Evolutionary conservation across 768 basidiomycete genomes (phyloP).

Genomic region (Leccinum aurantiacum): DNA sequence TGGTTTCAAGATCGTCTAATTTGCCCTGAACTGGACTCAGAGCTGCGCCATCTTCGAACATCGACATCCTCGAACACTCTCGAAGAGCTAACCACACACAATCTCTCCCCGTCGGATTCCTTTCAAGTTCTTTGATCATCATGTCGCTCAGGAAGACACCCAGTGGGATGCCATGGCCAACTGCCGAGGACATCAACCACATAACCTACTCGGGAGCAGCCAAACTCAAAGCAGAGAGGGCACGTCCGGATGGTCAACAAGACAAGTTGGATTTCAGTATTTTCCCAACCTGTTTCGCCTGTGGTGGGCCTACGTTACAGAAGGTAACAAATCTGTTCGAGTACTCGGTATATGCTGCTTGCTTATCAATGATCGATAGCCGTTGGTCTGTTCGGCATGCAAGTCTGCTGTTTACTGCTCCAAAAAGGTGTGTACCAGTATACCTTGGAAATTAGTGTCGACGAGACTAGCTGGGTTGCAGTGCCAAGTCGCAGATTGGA

Average conservation of each 20-base stretch:
- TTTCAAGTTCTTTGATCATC: slow-evolving; percentile 1
- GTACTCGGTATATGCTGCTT: neutral
- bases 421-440: slow-evolving; percentile 19
- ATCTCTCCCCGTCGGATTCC: neutral
- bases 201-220: slow-evolving; percentile 31
- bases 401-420: slow-evolving; percentile 33
- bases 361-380: slow-evolving; percentile 15
- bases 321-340: slow-evolving; percentile 19
- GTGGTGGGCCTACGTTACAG: slow-evolving; percentile 14
- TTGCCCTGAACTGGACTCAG: neutral
- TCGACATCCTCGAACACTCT: neutral
- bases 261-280: slow-evolving; percentile 30
- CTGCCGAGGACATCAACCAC: slow-evolving; percentile 26
- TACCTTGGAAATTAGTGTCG: neutral
- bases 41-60: neutral
- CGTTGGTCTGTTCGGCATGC: slow-evolving; percentile 31
- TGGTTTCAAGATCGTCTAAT: neutral
- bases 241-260: slow-evolving; percentile 29
- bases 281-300: slow-evolving; percentile 25
- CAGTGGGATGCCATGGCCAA: slow-evolving; percentile 19
- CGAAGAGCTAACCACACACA: neutral
- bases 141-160: slow-evolving; percentile 18
- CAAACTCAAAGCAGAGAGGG: slow-evolving; percentile 27
- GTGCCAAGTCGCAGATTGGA: slow-evolving; percentile 41
- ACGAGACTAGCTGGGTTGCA: slow-evolving; percentile 12